These are phyloP conservation scores for Beauveria medogensis DNA, from an alignment of 2,329 filamentous ascomycete species.

Conservation along the genomic window DNA sequence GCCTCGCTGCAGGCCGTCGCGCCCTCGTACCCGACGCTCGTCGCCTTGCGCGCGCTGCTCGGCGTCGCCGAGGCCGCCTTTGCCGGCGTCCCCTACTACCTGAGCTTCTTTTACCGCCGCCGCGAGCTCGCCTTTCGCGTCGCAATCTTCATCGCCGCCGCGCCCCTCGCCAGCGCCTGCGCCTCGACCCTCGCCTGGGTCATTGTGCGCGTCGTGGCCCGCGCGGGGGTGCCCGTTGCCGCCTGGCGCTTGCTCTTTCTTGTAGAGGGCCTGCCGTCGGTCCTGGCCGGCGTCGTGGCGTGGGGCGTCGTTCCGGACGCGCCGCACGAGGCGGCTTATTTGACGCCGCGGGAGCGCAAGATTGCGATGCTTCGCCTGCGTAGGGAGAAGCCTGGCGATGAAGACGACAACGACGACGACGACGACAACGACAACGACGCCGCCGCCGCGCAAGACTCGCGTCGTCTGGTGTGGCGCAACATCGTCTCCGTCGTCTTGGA, in stretches of 20 bases:
- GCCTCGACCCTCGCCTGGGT: slow-evolving; percentile 72
- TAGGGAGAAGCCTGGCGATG: slow-evolving; percentile 30
- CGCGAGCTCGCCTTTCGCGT: slow-evolving; percentile 77
- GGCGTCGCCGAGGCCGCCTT: slow-evolving; percentile 60
- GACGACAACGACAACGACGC: not conserved
- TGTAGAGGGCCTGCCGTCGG: slow-evolving; percentile 75
- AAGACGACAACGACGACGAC: too few relatives aligned
- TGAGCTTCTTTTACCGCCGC: slow-evolving; percentile 56
- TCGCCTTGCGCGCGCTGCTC: slow-evolving; percentile 47
- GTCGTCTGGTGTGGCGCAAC: slow-evolving; percentile 46
- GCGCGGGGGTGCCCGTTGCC: slow-evolving; percentile 57
- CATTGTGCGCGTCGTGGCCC: slow-evolving; percentile 59
- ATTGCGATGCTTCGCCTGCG: slow-evolving; percentile 64
- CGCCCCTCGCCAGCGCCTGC: slow-evolving; percentile 67
- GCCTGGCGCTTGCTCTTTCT: slow-evolving; percentile 83
- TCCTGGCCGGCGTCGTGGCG: slow-evolving; percentile 64
- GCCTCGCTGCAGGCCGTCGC: slow-evolving; percentile 65
- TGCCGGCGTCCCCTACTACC: slow-evolving; percentile 54
- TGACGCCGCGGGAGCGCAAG: slow-evolving; percentile 55
- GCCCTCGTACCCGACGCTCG: slow-evolving; percentile 53
- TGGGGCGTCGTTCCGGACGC: slow-evolving; percentile 72
- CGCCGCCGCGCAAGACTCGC: slow-evolving; percentile 14
- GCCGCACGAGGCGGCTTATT: slow-evolving; percentile 56
- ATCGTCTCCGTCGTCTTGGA: slow-evolving; percentile 53
- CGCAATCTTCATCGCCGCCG: slow-evolving; percentile 81